Base-by-base conservation (phyloP, 1,284 basidiomycete genomes). In the Cystobasidium pallidum region DNA sequence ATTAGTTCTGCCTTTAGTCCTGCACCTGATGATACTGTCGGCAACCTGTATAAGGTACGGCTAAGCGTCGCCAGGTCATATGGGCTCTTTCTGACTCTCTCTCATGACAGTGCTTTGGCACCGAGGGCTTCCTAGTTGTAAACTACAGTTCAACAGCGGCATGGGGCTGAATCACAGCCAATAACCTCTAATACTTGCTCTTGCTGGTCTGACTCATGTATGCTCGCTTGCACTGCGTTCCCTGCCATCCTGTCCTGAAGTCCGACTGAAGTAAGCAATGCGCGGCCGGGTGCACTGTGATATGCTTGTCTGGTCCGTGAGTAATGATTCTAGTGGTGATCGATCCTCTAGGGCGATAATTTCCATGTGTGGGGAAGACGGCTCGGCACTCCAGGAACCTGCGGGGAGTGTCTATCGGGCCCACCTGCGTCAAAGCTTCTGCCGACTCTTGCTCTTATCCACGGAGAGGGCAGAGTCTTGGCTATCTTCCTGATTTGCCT, bases 1-100 rank as follows among this genome's bases (percentile, higher is more conserved):
- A 97, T 99, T 84, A 98, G 98, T 79, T 85, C 94, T n/a, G 92
- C 95, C 0, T 98, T 98, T 81, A 91, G 91, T 2, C 93, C 93
- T 54, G 91, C 93, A 0, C 92, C 92, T 0, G 93, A 96, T 80
- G 93, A 95, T 79, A 91, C 90, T 0, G 92, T 95, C 2, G 88
- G 91, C 0, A 97, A 94, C 80, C 83, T 93, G 58, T 92, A 86
- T 74, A 76, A 80, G 49, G 81, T 81, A 63, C 78, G 74, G 41
- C n/a, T 19, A 15, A 17, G 52, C 26, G 21, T 34, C 32, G 11
- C 49, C 17, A 36, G 24, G 28, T 19, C 21, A 24, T 30, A 36
- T 41, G 6, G 26, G 3, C 8, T 0, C 45, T 39, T 17, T 21
- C 32, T 41, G 41, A 51, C 57, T 51, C 13, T 30, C 47, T 24